Percentiles rank a stretch among this genome's conserved stretches.
These are phyloP conservation scores for Salicornia ramosissima DNA, from an alignment of 148 eudicot genomes.

Conservation along the genomic window DNA sequence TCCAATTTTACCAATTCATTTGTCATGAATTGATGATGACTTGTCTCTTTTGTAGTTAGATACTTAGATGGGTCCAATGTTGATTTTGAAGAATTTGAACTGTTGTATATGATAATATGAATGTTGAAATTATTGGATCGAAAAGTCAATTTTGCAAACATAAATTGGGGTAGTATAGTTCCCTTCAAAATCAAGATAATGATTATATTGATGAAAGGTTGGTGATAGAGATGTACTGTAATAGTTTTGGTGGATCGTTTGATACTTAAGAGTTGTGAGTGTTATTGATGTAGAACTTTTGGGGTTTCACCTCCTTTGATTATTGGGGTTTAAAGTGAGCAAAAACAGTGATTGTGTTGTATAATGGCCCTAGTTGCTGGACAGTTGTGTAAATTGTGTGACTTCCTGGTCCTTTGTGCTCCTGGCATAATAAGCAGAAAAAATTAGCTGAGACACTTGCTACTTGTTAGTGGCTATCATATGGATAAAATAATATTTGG, in stretches of 20 bases:
- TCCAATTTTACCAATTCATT: neutral
- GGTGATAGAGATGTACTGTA: slow-evolving; percentile 7
- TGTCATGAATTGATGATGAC: neutral
- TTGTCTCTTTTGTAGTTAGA: neutral
- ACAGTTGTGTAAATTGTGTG: neutral
- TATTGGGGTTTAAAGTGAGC: neutral
- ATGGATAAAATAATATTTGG: slow-evolving; percentile 10
- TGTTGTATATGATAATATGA: neutral
- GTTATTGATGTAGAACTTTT: neutral
- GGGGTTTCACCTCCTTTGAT: neutral
- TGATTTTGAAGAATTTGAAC: too few species aligned
- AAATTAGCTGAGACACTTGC: neutral
- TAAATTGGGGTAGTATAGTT: neutral
- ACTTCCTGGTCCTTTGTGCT: neutral
- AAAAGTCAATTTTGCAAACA: slow-evolving; percentile 10
- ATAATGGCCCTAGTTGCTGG: neutral
- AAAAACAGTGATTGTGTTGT: neutral
- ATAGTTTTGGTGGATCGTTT: neutral
- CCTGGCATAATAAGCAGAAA: neutral
- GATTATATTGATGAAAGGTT: neutral
- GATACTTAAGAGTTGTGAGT: neutral
- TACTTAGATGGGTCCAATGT: neutral
- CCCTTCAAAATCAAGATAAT: neutral
- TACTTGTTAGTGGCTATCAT: slow-evolving; percentile 2
- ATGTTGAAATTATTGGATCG: neutral